Evolutionary conservation across 257 asterid species (phyloP).

Genomic region (Nicotiana tomentosiformis): DNA sequence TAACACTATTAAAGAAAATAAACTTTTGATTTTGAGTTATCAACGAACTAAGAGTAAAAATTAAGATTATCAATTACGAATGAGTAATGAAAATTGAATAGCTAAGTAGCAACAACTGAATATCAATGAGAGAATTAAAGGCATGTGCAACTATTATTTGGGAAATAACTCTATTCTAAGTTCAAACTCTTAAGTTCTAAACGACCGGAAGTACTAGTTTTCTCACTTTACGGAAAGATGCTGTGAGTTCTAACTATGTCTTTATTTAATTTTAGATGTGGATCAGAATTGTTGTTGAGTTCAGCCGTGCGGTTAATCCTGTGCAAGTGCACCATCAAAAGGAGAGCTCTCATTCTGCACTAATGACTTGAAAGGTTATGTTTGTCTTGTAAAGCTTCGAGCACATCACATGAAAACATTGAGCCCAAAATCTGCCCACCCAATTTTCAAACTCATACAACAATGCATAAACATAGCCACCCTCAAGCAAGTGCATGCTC

Average conservation of each 20-base stretch:
- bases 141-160: too few species aligned
- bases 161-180: too few species aligned
- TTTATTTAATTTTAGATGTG: background rate
- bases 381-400: background rate
- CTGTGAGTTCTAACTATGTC: background rate
- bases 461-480: slow-evolving; percentile 50
- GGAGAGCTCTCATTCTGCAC: background rate
- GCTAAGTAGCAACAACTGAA: too few species aligned
- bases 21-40: too few species aligned
- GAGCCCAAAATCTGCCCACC: slow-evolving; percentile 41
- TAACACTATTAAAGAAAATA: too few species aligned
- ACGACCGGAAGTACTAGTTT: background rate
- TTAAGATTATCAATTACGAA: too few species aligned
- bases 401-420: slow-evolving; percentile 32
- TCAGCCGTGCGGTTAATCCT: background rate
- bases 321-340: background rate
- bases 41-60: too few species aligned
- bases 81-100: too few species aligned
- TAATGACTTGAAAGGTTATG: background rate
- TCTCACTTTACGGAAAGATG: background rate
- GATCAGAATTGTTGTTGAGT: background rate
- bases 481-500: slow-evolving; percentile 52
- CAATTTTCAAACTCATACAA: slow-evolving; percentile 36
- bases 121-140: too few species aligned
- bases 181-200: background rate